These are phyloP conservation scores for Inonotus obliquus DNA, from an alignment of 1,284 basidiomycete species.

Conservation along the genomic window DNA sequence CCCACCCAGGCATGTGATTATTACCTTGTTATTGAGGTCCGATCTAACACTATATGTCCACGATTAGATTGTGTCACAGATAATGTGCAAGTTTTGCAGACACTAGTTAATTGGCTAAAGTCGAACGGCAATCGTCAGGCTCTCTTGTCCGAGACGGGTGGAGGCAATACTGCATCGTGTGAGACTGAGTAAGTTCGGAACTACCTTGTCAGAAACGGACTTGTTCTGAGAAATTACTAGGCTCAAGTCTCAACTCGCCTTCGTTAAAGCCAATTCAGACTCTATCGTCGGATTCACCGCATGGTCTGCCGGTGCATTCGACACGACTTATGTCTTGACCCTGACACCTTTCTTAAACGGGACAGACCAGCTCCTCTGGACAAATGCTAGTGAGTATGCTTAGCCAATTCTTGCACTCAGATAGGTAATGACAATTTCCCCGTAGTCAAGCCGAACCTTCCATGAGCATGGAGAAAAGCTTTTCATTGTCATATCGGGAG, in stretches of 20 bases:
- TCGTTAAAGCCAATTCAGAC: constrained; percentile 41
- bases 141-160: constrained; percentile 54
- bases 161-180: constrained; percentile 48
- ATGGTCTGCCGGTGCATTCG: constrained; percentile 40
- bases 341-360: constrained; percentile 34
- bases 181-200: constrained; percentile 33
- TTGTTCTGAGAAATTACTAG: constrained; percentile 24
- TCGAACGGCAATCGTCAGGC: constrained; percentile 49
- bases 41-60: background rate
- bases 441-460: constrained; percentile 28
- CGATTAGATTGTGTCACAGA: constrained; percentile 23
- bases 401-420: background rate
- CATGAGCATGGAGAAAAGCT: constrained; percentile 17
- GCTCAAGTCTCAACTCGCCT: constrained; percentile 41
- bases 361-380: constrained; percentile 34
- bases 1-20: constrained; percentile 28
- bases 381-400: constrained; percentile 25
- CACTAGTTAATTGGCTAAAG: constrained; percentile 43
- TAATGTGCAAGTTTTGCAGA: constrained; percentile 42
- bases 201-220: background rate
- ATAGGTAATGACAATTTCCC: background rate
- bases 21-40: background rate
- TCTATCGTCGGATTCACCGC: constrained; percentile 46
- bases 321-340: constrained; percentile 33
- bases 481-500: too few relatives aligned